Evolutionary conservation across 495 filamentous ascomycete species (phyloP).

Genomic region (Neurospora sp.): DNA sequence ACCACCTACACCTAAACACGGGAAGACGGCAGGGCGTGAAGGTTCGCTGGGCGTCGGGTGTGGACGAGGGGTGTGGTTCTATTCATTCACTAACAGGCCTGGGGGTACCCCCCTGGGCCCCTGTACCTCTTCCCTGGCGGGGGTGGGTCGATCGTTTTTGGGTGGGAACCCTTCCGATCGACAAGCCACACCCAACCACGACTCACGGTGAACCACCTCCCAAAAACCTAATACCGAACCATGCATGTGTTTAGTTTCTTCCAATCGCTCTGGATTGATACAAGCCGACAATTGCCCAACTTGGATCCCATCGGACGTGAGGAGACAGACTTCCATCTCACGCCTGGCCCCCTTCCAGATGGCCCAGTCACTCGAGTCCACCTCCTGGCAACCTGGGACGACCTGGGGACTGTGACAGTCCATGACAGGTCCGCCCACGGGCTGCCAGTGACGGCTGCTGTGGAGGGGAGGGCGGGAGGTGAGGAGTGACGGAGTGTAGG

Average conservation of each 20-base stretch:
- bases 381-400: background rate
- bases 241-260: constrained; percentile 24
- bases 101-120: background rate
- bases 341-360: background rate
- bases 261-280: constrained; percentile 3
- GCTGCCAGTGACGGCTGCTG: background rate
- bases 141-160: background rate
- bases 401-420: background rate
- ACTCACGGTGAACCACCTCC: background rate
- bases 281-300: background rate
- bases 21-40: background rate
- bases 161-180: constrained; percentile 1
- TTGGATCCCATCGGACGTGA: background rate
- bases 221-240: constrained; percentile 23
- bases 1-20: background rate
- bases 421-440: background rate
- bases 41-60: background rate
- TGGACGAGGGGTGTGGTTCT: background rate
- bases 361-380: constrained; percentile 1
- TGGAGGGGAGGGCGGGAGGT: background rate
- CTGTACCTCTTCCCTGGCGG: background rate
- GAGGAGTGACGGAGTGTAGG: background rate
- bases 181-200: background rate
- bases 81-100: background rate
- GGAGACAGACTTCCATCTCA: background rate